These are phyloP conservation scores for Solanum piurae DNA, from an alignment of 257 asterid species.

Conservation along the genomic window DNA sequence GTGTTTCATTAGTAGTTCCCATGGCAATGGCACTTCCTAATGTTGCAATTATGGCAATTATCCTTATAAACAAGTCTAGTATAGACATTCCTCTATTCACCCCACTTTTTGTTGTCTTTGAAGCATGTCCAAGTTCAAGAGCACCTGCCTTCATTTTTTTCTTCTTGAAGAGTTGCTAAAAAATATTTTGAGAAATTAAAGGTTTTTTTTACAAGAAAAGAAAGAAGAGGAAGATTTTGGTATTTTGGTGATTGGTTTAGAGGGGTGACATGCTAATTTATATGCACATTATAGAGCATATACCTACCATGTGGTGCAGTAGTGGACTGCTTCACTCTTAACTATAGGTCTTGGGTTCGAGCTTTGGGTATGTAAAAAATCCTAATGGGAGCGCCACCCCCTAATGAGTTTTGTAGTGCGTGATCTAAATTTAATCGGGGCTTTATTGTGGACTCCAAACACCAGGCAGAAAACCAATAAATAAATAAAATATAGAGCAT, in stretches of 20 bases:
- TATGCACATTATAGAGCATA: background rate
- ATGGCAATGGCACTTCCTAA: slow-evolving; percentile 30
- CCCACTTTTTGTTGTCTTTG: background rate
- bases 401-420: background rate
- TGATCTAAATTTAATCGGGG: no score
- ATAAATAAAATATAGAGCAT: background rate
- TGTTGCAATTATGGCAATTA: slow-evolving; percentile 14
- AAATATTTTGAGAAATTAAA: background rate
- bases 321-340: background rate
- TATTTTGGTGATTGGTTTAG: background rate
- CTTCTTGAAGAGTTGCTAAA: background rate
- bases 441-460: background rate
- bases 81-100: slow-evolving; percentile 19
- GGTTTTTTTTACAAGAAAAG: background rate
- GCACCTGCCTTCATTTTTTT: slow-evolving; percentile 10
- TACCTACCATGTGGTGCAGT: background rate
- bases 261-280: background rate
- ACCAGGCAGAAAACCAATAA: no score
- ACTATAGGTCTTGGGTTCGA: no score
- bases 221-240: background rate
- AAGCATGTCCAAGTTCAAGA: slow-evolving; percentile 8
- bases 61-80: slow-evolving; percentile 22
- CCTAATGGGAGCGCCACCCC: accelerated
- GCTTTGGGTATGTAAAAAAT: no score
- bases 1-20: slow-evolving; percentile 32